Base-by-base conservation (phyloP, 1,284 basidiomycete species). In the Leccinum subfulvum region DNA sequence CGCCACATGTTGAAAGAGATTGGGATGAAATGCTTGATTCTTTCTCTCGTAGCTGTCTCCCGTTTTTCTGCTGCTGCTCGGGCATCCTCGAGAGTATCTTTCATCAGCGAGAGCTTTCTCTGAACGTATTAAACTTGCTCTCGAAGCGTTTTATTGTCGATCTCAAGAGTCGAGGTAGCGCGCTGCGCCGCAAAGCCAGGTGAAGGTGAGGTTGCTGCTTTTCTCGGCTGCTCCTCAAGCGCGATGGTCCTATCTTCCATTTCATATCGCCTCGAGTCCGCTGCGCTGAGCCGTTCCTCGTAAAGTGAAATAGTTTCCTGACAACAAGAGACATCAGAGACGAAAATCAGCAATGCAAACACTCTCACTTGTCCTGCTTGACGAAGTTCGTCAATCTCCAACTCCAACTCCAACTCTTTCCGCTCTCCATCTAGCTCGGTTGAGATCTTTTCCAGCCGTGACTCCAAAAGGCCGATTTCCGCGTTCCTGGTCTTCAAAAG, bases 301-400 rank as follows among this genome's bases (percentile, higher is more conserved):
- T 97, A 97, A 41, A 97, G 80, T 39, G 91, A 92, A 67, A 95
- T 95, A 1, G 92, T 95, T 84, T 95, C 92, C 91, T 94, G 69
- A 62, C 53, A 58, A 52, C 58, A 39, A 23, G 23, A 30, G 55
- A 9, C 2, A 33, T 64, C 14, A 60, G 56, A 47, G 9, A 65
- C 65, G 16, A 66, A 39, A 58, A 65, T 35, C 33, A 58, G 13
- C 56, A 16, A 51, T 21, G 35, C 44, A 26, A 52, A 57, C 33
- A n/a, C 67, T 4, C 78, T 64, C 70, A 91, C 91, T 79, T 93
- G 91, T 23, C 95, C 94, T 21, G 94, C 94, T 64, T 83, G 81
- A 57, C 92, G 82, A 49, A 96, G 82, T 71, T 94, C 90, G 60
- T 94, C 90, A 2, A 96, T 86, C 23, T 23, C 23, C 23, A 23